Percentiles rank a stretch among this genome's conserved stretches.
Conservation (phyloP, 345 rosid genomes). For the Eutrema heterophyllum region DNA sequence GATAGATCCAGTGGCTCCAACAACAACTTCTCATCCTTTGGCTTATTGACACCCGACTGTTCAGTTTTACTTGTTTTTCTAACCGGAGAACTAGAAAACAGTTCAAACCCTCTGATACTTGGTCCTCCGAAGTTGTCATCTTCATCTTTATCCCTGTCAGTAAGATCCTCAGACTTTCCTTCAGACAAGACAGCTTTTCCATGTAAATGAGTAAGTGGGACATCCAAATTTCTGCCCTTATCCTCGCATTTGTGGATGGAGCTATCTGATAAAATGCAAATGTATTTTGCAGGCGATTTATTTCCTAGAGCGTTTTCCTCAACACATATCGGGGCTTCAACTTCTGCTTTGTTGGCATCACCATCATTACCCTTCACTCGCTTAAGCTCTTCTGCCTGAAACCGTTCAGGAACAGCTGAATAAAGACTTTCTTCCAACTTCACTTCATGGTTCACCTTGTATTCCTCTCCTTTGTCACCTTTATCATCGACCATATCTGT, state of each 20-base stretch:
- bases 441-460: slow-evolving; percentile 21
- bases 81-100: slow-evolving; percentile 75
- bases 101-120: slow-evolving; percentile 79
- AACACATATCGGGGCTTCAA: slow-evolving; percentile 28
- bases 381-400: slow-evolving; percentile 28
- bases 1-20: slow-evolving; percentile 90
- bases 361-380: slow-evolving; percentile 39
- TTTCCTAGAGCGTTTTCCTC: slow-evolving; percentile 33
- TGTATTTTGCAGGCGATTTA: slow-evolving; percentile 23
- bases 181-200: slow-evolving; percentile 41
- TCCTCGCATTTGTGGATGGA: slow-evolving; percentile 40
- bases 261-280: slow-evolving; percentile 28
- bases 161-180: slow-evolving; percentile 36
- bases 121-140: slow-evolving; percentile 71
- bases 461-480: slow-evolving; percentile 27
- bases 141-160: slow-evolving; percentile 32
- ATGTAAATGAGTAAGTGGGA: slow-evolving; percentile 26
- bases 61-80: slow-evolving; percentile 47
- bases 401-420: slow-evolving; percentile 30
- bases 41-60: slow-evolving; percentile 41
- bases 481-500: slow-evolving; percentile 23
- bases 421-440: slow-evolving; percentile 33
- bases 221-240: slow-evolving; percentile 63
- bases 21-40: slow-evolving; percentile 53
- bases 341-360: slow-evolving; percentile 37